Base-by-base conservation (phyloP, 192 early-diverging fungal genomes). In the Coemansia sp. region DNA sequence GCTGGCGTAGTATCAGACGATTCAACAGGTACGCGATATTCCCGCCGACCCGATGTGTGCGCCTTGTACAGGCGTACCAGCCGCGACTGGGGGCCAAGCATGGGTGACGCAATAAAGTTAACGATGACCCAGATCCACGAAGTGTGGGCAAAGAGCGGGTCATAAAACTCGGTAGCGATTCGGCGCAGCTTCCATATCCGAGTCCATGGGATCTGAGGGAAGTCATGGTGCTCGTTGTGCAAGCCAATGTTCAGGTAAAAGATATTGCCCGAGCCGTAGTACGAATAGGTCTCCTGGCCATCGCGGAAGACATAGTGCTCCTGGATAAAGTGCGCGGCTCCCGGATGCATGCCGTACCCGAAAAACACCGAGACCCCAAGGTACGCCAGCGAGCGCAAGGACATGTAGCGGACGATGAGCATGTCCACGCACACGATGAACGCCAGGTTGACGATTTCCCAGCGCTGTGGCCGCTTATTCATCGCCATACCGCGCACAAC, bases 191-290 rank as follows among this genome's bases (percentile, higher is more conserved):
- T 78, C 32, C 91, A 94, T 27, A 98, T 88, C 60, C 88, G 85
- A 15, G 91, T 89, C 91, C 95, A 95, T 21, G 95, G 91, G 68
- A 96, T 88, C 78, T 88, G 77, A 37, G 84, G 89, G 82, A 96
- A 97, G 72, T 98, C 96, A 83, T 98, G 95, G 86, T 98, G 96
- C 86, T 98, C 96, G 82, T 94, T 96, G 82, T 98, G 96, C 72
- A 93, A 92, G 36, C 96, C 96, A 75, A 97, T 92, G 88, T 98
- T 98, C 86, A 95, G 88, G 64, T 91, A 92, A 12, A 93, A 83
- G 53, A 85, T 77, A 83, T 98, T 98, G 34, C 94, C 80, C 50
- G 86, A 83, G 15, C 95, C 95, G 66, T 98, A 98, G 89, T 98
- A 98, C 55, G 92, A 94, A 78, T 98, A 98, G 1, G 95, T 98